Base-by-base conservation (phyloP, 2,329 filamentous ascomycete species). In the Incumbomyces delicatus region DNA sequence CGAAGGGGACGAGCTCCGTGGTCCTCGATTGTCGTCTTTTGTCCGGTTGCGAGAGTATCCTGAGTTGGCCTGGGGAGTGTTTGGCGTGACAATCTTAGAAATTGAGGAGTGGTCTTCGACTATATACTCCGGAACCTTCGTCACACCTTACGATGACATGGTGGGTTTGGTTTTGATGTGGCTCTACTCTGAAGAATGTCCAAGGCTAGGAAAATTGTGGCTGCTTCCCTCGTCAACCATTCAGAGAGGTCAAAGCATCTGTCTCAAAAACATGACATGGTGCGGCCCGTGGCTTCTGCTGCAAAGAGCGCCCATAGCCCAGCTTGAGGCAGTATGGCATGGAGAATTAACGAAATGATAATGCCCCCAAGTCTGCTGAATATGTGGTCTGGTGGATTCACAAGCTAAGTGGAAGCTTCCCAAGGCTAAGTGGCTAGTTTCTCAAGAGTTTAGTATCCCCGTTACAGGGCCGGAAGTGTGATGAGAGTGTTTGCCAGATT, bases 241-340 rank as follows among this genome's bases (percentile, higher is more conserved):
- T 45, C 42, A 38, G 33, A 22, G 12, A 4, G 8, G 22, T 8
- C 22, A 8, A 8, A 27, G 5, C 8, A 27, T 4, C 22, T 27
- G 22, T 27, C 22, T 27, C 22, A 27, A 27, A n/a, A 27, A 27
- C 8, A 27, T 27, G 22, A 6, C 18, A 11, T 36, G 42, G 42
- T 45, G 41, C 54, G 54, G 54, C 44, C 54, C 54, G 54, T 50
- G 51, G 53, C 54, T 50, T 40, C 49, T 48, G 46, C 32, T 39
- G 36, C 48, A 47, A 50, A 76, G 58, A 65, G 66, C 13, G 41
- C 63, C 35, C 44, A 68, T 2, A 46, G 66, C 6, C 60, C 55
- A 6, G 51, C 63, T 32, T 62, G 52, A 11, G 60, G 66, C 56
- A 64, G 63, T 39, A 16, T 42, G 32, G 46, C 44, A 35, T 38